phyloP scores from a whole-genome alignment of 768 basidiomycete genomes.

The Phylloporus sp. region DNA sequence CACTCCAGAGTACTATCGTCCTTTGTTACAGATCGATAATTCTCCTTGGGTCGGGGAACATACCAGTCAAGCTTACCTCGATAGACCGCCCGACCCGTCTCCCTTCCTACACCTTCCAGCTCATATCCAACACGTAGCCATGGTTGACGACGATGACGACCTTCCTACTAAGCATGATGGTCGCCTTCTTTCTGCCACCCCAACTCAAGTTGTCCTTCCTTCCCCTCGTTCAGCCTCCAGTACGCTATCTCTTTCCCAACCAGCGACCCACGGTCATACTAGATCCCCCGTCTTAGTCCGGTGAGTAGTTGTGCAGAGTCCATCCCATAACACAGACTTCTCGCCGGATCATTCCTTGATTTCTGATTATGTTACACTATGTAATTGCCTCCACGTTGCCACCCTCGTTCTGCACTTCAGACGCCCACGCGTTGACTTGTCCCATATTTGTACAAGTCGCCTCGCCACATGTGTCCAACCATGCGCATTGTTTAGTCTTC shows the following conservation, averaged over 20 bases:
- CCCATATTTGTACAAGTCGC: conserved; percentile 13
- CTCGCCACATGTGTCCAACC: conserved; percentile 14
- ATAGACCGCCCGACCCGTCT: conserved; percentile 10
- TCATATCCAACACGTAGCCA: conserved; percentile 7
- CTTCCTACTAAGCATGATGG: conserved; percentile 28
- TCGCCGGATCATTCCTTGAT: conserved; percentile 4
- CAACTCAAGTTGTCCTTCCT: conserved; percentile 9
- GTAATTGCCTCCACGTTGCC: conserved; percentile 10
- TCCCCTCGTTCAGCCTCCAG: conserved; percentile 10
- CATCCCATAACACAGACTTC: background rate
- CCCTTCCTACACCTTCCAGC: conserved; percentile 5
- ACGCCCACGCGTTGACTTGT: conserved; percentile 1
- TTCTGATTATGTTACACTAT: background rate
- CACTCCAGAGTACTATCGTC: conserved; percentile 24
- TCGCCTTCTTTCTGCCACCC: conserved; percentile 14
- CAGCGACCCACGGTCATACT: conserved; percentile 20
- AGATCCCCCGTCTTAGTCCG: conserved; percentile 31
- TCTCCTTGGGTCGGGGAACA: conserved; percentile 20
- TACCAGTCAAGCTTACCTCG: background rate
- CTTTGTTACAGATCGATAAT: conserved; percentile 32
- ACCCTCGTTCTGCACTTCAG: conserved; percentile 10
- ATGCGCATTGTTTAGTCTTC: background rate
- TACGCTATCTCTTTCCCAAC: conserved; percentile 14
- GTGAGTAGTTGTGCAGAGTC: conserved; percentile 28
- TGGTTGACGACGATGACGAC: conserved; percentile 22